Percentiles rank a stretch among this genome's conserved stretches.
phyloP scores from a whole-genome alignment of 495 filamentous ascomycete species.

The Melanomma pulvis-pyrius region DNA sequence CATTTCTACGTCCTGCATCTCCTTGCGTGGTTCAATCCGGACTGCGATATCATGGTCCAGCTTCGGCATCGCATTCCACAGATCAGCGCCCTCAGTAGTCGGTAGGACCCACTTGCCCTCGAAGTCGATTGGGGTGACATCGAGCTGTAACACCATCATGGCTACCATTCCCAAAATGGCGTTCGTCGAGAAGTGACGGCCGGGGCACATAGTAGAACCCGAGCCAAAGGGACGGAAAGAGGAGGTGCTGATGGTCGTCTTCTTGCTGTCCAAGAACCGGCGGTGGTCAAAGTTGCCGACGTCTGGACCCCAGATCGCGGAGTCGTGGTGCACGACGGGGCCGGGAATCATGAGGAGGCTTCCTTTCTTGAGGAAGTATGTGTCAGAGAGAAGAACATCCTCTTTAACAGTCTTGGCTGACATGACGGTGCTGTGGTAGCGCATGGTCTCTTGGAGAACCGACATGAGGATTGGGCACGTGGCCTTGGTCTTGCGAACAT shows the following conservation, averaged over 20 bases:
- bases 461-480: conserved; percentile 8
- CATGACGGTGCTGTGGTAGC: conserved; percentile 7
- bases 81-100: not conserved
- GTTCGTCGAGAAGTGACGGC: conserved; percentile 16
- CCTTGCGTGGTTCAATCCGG: not conserved
- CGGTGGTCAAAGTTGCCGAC: conserved; percentile 3
- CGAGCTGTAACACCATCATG: conserved; percentile 7
- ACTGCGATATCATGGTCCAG: conserved; percentile 12
- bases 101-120: conserved; percentile 4
- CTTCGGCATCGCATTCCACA: conserved; percentile 23
- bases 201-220: conserved; percentile 16
- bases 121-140: not conserved
- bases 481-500: not conserved
- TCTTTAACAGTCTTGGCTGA: conserved; percentile 3
- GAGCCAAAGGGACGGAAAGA: conserved; percentile 14
- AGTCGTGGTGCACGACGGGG: conserved; percentile 1
- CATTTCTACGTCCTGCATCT: not conserved
- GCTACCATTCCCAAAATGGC: conserved; percentile 10
- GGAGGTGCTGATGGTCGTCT: not conserved
- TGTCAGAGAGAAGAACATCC: not conserved
- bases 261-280: conserved; percentile 7
- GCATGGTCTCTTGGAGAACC: conserved; percentile 5
- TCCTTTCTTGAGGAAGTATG: conserved; percentile 21
- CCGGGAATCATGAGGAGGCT: conserved; percentile 19
- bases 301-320: conserved; percentile 7